phyloP scores from a whole-genome alignment of 805 yeast genomes.

The Myxozyma monticola region DNA sequence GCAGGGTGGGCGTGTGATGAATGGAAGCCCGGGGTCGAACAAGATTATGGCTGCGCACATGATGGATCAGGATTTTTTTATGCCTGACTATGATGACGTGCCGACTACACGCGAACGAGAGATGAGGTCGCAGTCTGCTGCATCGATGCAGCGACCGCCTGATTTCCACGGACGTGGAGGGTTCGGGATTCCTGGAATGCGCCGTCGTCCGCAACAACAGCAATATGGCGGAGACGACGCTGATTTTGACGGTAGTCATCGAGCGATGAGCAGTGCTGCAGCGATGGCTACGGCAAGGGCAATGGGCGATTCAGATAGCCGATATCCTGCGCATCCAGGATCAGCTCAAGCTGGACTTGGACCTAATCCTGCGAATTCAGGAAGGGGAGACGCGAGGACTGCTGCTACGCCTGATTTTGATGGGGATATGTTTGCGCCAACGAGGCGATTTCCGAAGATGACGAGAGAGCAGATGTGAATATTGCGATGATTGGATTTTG shows the following conservation, averaged over 20 bases:
- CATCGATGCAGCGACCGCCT: neutral
- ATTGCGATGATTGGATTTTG: too few relatives aligned
- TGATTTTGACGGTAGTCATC: neutral
- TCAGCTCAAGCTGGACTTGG: too few relatives aligned
- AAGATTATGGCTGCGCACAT: conserved; percentile 3
- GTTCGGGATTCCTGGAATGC: neutral
- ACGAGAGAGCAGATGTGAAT: too few relatives aligned
- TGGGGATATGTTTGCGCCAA: neutral
- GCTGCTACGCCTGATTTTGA: conserved; percentile 10
- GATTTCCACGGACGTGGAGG: neutral
- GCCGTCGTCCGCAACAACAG: neutral
- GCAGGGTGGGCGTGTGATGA: neutral
- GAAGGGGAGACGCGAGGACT: too few relatives aligned
- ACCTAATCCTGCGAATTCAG: too few relatives aligned
- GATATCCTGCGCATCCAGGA: too few relatives aligned
- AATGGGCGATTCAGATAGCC: too few relatives aligned
- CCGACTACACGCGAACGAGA: conserved; percentile 1
- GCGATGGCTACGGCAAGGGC: too few relatives aligned
- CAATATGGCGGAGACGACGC: neutral
- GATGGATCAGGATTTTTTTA: conserved; percentile 4
- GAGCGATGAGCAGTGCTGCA: conserved; percentile 2
- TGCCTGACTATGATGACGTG: conserved; percentile 1
- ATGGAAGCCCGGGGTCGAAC: conserved; percentile 1
- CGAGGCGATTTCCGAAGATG: conserved; percentile 5
- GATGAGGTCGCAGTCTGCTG: conserved; percentile 3